These are phyloP conservation scores for Penicillium rolfsii DNA, from an alignment of 2,329 filamentous ascomycete species.

Conservation along the genomic window DNA sequence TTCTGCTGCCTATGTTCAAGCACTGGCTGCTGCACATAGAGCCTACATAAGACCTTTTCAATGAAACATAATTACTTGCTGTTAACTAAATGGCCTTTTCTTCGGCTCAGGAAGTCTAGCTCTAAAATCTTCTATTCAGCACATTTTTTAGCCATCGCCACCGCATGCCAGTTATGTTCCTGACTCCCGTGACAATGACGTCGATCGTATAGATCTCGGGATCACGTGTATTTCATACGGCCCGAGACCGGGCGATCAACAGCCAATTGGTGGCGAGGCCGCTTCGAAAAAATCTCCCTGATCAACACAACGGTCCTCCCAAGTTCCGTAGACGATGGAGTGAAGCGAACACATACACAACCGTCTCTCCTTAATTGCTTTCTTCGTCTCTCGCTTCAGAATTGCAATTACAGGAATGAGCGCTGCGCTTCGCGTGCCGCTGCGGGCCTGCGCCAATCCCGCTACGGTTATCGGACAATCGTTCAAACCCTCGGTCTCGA, in stretches of 20 bases:
- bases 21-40: slow-evolving; percentile 31
- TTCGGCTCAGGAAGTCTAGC: neutral
- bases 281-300: slow-evolving; percentile 28
- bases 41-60: slow-evolving; percentile 20
- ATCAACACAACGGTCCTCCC: slow-evolving; percentile 13
- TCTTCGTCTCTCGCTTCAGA: slow-evolving; percentile 1
- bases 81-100: neutral
- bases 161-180: neutral
- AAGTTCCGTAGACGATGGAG: slow-evolving; percentile 16
- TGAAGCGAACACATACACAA: slow-evolving; percentile 9
- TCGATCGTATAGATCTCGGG: slow-evolving; percentile 21
- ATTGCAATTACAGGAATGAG: slow-evolving; percentile 36
- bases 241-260: slow-evolving; percentile 21
- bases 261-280: slow-evolving; percentile 34
- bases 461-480: slow-evolving; percentile 33
- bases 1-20: slow-evolving; percentile 20
- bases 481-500: slow-evolving; percentile 24
- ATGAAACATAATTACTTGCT: slow-evolving; percentile 23
- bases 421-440: slow-evolving; percentile 37
- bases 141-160: neutral
- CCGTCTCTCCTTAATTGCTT: neutral
- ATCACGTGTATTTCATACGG: slow-evolving; percentile 29
- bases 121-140: neutral
- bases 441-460: slow-evolving; percentile 39
- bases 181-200: slow-evolving; percentile 10